These are phyloP conservation scores for Neolecta irregularis DNA, from an alignment of 1,139 yeast genomes.

Conservation along the genomic window DNA sequence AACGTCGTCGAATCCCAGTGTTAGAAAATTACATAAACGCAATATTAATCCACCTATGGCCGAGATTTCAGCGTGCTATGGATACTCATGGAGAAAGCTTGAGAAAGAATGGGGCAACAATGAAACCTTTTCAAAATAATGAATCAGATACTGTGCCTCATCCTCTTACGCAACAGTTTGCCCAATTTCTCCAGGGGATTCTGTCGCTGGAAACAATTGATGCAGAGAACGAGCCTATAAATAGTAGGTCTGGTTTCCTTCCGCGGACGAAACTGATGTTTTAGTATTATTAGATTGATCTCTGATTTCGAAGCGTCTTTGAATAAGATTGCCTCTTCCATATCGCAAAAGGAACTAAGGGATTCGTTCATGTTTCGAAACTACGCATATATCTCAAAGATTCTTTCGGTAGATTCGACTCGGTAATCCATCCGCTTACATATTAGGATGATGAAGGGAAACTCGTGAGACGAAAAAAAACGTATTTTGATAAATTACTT, in stretches of 20 bases:
- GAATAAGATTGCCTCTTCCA: conserved; percentile 42
- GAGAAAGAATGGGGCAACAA: conserved; percentile 28
- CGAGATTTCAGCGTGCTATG: conserved; percentile 59
- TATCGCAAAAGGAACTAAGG: conserved; percentile 31
- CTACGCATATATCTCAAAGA: too few species aligned
- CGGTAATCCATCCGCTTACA: too few species aligned
- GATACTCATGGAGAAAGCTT: conserved; percentile 65
- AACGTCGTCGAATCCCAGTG: conserved; percentile 51
- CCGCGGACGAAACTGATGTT: not conserved
- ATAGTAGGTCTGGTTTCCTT: conserved; percentile 22
- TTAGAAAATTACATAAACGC: conserved; percentile 60
- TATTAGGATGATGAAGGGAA: too few species aligned
- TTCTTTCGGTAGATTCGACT: too few species aligned
- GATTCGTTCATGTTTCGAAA: not conserved
- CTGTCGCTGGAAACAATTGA: conserved; percentile 34
- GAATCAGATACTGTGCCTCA: conserved; percentile 31
- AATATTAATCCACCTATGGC: conserved; percentile 56
- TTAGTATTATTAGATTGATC: conserved; percentile 48
- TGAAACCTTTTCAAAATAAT: conserved; percentile 13
- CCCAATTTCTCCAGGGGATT: conserved; percentile 58
- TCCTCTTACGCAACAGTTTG: conserved; percentile 66
- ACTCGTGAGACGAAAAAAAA: too few species aligned
- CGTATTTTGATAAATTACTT: too few species aligned
- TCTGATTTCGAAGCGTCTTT: conserved; percentile 66
- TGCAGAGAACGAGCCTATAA: conserved; percentile 47